Percentiles rank a stretch among this genome's conserved stretches.
Conservation (phyloP, 345 rosid genomes). For the Reutealis trisperma region DNA sequence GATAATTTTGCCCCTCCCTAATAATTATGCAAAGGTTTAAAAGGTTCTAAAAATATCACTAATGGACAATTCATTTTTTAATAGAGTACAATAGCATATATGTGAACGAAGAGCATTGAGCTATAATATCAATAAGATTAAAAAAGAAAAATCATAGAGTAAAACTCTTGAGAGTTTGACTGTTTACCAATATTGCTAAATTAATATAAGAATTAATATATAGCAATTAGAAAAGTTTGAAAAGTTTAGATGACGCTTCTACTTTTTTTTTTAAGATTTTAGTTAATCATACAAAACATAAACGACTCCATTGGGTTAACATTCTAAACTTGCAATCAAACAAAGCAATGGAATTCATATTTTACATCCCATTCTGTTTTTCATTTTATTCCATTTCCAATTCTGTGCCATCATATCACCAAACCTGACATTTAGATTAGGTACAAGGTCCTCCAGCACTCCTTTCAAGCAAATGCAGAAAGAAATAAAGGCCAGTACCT, state of each 20-base stretch:
- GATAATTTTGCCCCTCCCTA: neutral
- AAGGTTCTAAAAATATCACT: no score
- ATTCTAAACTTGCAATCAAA: neutral
- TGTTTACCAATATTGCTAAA: no score
- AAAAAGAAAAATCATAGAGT: no score
- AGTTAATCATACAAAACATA: neutral
- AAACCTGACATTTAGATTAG: no score
- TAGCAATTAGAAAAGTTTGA: neutral
- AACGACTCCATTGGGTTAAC: neutral
- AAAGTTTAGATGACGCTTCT: neutral
- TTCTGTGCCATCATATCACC: neutral
- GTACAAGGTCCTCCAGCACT: neutral
- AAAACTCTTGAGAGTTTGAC: no score
- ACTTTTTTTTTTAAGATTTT: neutral
- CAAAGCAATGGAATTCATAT: neutral
- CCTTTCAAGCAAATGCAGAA: neutral
- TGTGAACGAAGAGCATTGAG: no score
- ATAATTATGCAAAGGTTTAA: neutral
- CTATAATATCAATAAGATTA: no score
- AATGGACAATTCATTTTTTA: no score
- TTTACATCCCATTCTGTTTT: neutral
- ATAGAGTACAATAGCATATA: no score
- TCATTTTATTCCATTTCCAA: neutral
- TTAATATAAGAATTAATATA: no score
- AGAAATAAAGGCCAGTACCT: constrained; percentile 40